phyloP scores from a whole-genome alignment of 306 rosid species.

The Corylus avellana region DNA sequence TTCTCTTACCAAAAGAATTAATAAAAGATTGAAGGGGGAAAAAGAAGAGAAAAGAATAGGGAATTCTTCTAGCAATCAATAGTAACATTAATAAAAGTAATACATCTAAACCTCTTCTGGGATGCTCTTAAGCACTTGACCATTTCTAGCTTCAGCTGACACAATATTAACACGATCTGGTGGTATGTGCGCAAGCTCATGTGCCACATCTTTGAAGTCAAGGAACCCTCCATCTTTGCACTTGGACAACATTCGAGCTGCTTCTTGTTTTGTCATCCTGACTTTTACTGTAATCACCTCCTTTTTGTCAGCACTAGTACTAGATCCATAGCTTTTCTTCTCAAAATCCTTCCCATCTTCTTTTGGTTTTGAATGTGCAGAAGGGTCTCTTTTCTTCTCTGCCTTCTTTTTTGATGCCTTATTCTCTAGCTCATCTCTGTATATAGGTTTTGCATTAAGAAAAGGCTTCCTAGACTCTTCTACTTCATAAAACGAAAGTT shows the following conservation, averaged over 20 bases:
- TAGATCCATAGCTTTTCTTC: not conserved
- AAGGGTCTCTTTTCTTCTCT: conserved; percentile 29
- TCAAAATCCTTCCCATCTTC: conserved; percentile 21
- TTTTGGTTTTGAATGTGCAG: conserved; percentile 42
- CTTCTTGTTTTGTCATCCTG: conserved; percentile 73
- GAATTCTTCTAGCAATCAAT: too few relatives aligned
- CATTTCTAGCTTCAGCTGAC: not conserved
- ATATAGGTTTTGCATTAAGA: conserved; percentile 21
- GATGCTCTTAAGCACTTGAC: conserved; percentile 16
- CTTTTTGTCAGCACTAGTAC: not conserved
- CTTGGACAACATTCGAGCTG: conserved; percentile 49
- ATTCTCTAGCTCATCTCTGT: conserved; percentile 50
- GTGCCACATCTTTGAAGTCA: conserved; percentile 52
- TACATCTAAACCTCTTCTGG: conserved; percentile 25
- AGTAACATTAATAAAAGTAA: not conserved
- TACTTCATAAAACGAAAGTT: conserved; percentile 10
- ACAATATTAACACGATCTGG: conserved; percentile 26
- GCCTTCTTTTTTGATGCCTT: conserved; percentile 22
- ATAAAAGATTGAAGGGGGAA: too few relatives aligned
- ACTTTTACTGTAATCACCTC: conserved; percentile 56
- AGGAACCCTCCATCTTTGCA: conserved; percentile 62
- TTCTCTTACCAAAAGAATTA: too few relatives aligned
- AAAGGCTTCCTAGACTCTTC: conserved; percentile 12
- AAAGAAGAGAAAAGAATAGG: too few relatives aligned
- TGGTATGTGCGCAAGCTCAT: conserved; percentile 41